Evolutionary conservation across 305 asterid genomes (phyloP).

Genomic region (Fraxinus velutina): DNA sequence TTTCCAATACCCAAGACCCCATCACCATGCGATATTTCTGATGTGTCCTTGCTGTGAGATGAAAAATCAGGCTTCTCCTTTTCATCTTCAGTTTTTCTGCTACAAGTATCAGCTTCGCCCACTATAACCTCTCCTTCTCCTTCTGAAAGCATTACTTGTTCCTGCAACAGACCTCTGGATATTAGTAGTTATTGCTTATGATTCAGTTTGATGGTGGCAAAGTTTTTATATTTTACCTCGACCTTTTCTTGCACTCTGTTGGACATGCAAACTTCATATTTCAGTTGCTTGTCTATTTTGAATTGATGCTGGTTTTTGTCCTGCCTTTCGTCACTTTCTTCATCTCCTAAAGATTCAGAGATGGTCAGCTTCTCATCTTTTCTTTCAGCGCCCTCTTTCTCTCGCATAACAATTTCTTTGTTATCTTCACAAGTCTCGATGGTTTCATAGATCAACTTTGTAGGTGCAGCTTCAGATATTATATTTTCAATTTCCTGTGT

Average conservation of each 20-base stretch:
- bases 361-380: conserved; percentile 15
- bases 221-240: conserved; percentile 33
- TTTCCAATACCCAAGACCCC: conserved; percentile 15
- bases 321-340: conserved; percentile 26
- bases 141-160: conserved; percentile 22
- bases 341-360: conserved; percentile 21
- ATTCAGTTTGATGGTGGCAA: conserved; percentile 13
- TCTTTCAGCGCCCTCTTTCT: conserved; percentile 17
- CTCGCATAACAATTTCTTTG: conserved; percentile 12
- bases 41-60: conserved; percentile 13
- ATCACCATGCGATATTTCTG: conserved; percentile 21
- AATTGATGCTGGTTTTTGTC: conserved; percentile 12
- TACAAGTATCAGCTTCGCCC: conserved; percentile 17
- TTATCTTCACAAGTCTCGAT: conserved; percentile 18
- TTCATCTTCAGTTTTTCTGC: conserved; percentile 27
- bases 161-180: conserved; percentile 33
- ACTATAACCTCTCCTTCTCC: conserved; percentile 25
- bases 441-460: conserved; percentile 7
- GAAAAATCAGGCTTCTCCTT: conserved; percentile 23
- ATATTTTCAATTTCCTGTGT: conserved; percentile 17
- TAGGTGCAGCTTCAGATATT: conserved; percentile 18
- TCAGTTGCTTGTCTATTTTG: not conserved
- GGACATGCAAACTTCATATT: conserved; percentile 23
- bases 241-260: conserved; percentile 26
- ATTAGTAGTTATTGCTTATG: conserved; percentile 14